Evolutionary conservation across 495 filamentous ascomycete species (phyloP).

Genomic region (Parathielavia appendiculata): DNA sequence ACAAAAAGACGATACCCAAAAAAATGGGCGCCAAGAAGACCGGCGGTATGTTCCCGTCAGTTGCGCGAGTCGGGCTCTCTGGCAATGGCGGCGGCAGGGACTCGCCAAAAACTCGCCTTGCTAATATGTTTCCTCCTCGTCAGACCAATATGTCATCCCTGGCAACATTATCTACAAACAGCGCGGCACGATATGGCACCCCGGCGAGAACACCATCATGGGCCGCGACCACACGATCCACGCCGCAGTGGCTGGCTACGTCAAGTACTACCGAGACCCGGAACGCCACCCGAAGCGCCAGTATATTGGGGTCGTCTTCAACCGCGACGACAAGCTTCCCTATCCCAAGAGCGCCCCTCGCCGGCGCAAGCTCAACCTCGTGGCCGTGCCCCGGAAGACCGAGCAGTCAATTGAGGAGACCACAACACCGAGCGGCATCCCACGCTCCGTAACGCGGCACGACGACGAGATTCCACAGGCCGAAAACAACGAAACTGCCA

Average conservation of each 20-base stretch:
- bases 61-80: not conserved
- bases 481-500: conserved; percentile 19
- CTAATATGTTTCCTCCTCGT: not conserved
- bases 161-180: conserved; percentile 98
- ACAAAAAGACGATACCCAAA: conserved; percentile 84
- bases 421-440: conserved; percentile 41
- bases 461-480: conserved; percentile 14
- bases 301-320: conserved; percentile 88
- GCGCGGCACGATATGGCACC: conserved; percentile 87
- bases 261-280: conserved; percentile 92
- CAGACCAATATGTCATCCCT: conserved; percentile 82
- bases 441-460: conserved; percentile 38
- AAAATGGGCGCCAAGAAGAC: conserved; percentile 91
- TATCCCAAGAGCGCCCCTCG: conserved; percentile 62
- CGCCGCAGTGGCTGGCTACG: conserved; percentile 75
- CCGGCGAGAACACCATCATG: conserved; percentile 89
- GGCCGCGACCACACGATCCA: conserved; percentile 98
- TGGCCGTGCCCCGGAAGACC: conserved; percentile 41
- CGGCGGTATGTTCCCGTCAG: conserved; percentile 52
- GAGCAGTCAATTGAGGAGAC: conserved; percentile 22
- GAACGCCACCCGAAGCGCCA: conserved; percentile 69
- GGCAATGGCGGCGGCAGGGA: too few relatives aligned
- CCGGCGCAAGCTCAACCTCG: conserved; percentile 65
- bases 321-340: conserved; percentile 68
- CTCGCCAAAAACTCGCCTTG: not conserved